Base-by-base conservation (phyloP, 495 filamentous ascomycete genomes). In the Neurospora africana region DNA sequence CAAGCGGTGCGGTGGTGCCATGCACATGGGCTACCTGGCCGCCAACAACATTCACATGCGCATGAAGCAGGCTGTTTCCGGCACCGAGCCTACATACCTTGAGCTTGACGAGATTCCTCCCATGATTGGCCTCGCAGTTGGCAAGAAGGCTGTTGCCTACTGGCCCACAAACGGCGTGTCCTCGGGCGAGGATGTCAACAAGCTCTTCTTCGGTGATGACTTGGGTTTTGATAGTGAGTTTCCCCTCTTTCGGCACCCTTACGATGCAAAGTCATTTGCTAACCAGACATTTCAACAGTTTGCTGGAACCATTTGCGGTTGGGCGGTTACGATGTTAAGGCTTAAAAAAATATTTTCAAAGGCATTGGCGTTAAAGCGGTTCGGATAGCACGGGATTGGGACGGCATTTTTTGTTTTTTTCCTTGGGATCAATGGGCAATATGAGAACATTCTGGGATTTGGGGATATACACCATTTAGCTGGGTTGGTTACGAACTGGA, bases 1-100 rank as follows among this genome's bases (percentile, higher is more conserved):
- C 79, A 91, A 91, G 81, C 86, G 91, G 37, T 91, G 88, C 76
- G 91, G 91, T 37, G 85, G 79, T 5, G 91, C 91, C 15, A 88
- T 93, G 85, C 85, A 90, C 70, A 87, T 88, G 85, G 91, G 89
- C 17, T 84, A 87, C 40, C 83, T 83, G 71, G 87, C 87, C 3
- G 90, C 84, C 0, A 73, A 80, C 33, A 92, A 92, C 74, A 84
- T 91, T 68, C 84, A 90, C 74, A 86, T 88, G 75, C 82, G 82
- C 23, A 89, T 91, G 77, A 75, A 77, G 68, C 76, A 78, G 70
- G 72, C 74, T 39, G 69, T 87, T 43, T 74, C 79, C 10, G 78
- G 79, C 0, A 79, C 77, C 30, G 81, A 81, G 71, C 84, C 86
- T 0, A 75, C 78, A 7, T 83, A 84, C 69, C 74, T 81, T 3